Base-by-base conservation (phyloP, 2,329 filamentous ascomycete genomes). In the Hypomyces perniciosus region DNA sequence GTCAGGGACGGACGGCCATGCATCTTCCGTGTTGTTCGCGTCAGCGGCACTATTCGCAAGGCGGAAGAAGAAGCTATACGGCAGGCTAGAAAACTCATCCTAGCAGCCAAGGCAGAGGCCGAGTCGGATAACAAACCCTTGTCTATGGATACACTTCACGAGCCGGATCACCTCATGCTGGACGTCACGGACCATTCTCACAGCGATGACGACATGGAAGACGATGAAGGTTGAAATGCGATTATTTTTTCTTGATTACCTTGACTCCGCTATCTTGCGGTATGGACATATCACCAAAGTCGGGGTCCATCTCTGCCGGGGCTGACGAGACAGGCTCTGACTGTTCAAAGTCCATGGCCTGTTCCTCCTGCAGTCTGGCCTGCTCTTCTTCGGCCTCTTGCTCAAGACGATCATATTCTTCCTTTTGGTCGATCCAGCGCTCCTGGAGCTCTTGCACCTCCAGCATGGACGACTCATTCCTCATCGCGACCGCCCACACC, bases 401-500 rank as follows among this genome's bases (percentile, higher is more conserved):
- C 74, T 97, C 93, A 54, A 83, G 72, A 59, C 85, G 84, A 67
- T 99, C 93, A 62, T 89, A 90, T 57, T 86, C 89, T 12, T 91
- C 91, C 65, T 91, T 93, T 38, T 85, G 78, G 69, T 97, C 92
- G 31, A 99, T 73, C 93, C 93, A 99, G 54, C 93, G 79, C 72
- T 99, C 93, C 70, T 99, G 93, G 56, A 97, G 85, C 68, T 99
- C 92, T 53, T 85, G 77, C 8, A 90, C 83, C 61, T 95, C 90
- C 77, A 95, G 83, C 69, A 84, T 73, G 31, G 81, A 82, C 34
- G 83, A 81, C 52, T 85, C 83, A 52, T 84, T 83, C 51, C 90
- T 83, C 83, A 97, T 95, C 3, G 93, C 90, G 41, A 97, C 84
- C 63, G 95, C 89, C 93, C 93, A 99, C n/a, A 99, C 82, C 6